These are phyloP conservation scores for Pythium vanterpoolii DNA, from an alignment of 352 stramenopile species.

Conservation along the genomic window DNA sequence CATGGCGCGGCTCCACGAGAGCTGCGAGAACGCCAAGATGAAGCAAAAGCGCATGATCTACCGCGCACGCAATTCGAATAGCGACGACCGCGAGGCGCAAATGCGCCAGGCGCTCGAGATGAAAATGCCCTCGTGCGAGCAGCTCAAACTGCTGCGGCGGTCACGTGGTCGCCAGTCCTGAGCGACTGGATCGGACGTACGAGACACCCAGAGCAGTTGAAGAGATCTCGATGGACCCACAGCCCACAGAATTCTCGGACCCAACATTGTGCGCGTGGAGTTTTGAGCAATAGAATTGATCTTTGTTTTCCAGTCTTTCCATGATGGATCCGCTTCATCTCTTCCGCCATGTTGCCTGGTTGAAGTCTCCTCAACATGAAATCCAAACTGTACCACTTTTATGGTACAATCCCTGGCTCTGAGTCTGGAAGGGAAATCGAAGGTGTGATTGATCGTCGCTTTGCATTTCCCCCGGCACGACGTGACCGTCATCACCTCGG, in stretches of 20 bases:
- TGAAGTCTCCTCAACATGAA: background rate
- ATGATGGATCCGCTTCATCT: too few relatives aligned
- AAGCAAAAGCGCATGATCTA: conserved; percentile 89
- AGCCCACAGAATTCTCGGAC: background rate
- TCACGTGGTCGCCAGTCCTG: conserved; percentile 50
- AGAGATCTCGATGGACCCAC: too few relatives aligned
- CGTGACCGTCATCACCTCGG: background rate
- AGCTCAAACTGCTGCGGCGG: conserved; percentile 65
- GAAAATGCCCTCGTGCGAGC: conserved; percentile 82
- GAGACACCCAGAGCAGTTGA: too few relatives aligned
- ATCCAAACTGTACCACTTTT: conserved; percentile 18
- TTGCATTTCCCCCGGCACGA: conserved; percentile 10
- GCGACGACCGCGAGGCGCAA: conserved; percentile 64
- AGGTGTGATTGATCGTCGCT: conserved; percentile 9
- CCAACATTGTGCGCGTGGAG: background rate
- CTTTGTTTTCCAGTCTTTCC: background rate
- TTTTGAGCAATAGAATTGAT: conserved; percentile 6
- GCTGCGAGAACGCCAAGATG: conserved; percentile 77
- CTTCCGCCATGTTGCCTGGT: background rate
- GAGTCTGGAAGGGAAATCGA: too few relatives aligned
- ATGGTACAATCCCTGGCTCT: conserved; percentile 13
- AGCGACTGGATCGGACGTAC: background rate
- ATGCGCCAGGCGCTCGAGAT: conserved; percentile 81
- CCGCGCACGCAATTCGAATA: conserved; percentile 72
- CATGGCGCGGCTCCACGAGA: conserved; percentile 63